Base-by-base conservation (phyloP, 192 early-diverging fungal genomes). In the Linnemannia elongata region DNA sequence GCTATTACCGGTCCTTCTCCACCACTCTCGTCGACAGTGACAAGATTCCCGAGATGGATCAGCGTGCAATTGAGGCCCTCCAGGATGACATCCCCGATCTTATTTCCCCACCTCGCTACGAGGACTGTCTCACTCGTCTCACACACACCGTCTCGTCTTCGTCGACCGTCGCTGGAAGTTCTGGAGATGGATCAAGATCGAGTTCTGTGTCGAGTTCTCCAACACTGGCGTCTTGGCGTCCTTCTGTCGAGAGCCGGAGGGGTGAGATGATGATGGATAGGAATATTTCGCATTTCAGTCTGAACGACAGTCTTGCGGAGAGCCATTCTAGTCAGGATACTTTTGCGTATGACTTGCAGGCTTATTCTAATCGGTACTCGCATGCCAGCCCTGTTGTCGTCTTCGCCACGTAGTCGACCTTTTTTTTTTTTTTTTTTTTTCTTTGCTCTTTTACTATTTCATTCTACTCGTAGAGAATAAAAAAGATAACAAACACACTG, bases 1-100 rank as follows among this genome's bases (percentile, higher is more conserved):
- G 85, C 49, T 87, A 87, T 27, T 81, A 75, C 75, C 79, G 85
- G 5, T 87, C 85, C 4, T 87, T 87, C 52, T 81, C 85, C 0
- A 87, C 75, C 6, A 57, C 41, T 0, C 41, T 87, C n/a, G 85
- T 87, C 1, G 79, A 87, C 3, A 66, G 72, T 2, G 75, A 87
- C 66, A 81, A 78, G 49, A 74, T 87, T 33, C 71, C 35, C 30
- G 79, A 87, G 72, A 78, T 87, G 45, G 85, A 87, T 27, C 75
- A 70, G n/a, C 85, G 52, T 24, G 85, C 80, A 0, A 55, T 87
- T 4, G 85, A 87, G 24, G 85, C 85, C 10, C 47, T 87, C 18
- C 76, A 78, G 35, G 71, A 80, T 49, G 85, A 87, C 1, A 24
- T 69, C 27, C 71, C 44, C 15, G 17, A 7, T 5, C 38, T 49